Conservation (phyloP, 2,329 filamentous ascomycete genomes). For the Rutstroemia sp. region DNA sequence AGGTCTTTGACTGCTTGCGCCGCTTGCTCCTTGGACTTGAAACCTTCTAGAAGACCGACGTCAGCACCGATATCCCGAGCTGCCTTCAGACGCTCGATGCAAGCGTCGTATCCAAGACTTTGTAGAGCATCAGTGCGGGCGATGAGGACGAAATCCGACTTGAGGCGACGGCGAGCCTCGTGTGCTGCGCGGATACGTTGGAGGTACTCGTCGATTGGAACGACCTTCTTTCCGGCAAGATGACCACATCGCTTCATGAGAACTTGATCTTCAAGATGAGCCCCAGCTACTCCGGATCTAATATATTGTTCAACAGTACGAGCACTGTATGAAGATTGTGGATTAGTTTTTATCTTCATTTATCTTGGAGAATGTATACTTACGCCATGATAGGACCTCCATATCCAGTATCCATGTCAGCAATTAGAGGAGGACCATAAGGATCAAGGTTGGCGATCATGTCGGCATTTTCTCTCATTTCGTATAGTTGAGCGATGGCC, state of each 20-base stretch:
- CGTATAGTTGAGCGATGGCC: constrained; percentile 42
- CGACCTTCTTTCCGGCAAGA: constrained; percentile 52
- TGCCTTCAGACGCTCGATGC: constrained; percentile 40
- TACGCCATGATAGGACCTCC: constrained; percentile 10
- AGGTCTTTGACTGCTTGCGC: constrained; percentile 39
- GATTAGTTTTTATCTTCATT: no score
- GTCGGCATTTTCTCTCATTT: constrained; percentile 45
- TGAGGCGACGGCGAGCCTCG: constrained; percentile 40
- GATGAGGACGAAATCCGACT: constrained; percentile 54
- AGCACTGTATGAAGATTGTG: background rate
- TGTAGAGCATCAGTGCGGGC: constrained; percentile 57
- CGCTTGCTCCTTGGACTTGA: constrained; percentile 43
- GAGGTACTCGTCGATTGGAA: constrained; percentile 42
- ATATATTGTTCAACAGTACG: constrained; percentile 42
- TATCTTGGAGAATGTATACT: no score
- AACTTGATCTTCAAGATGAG: constrained; percentile 58
- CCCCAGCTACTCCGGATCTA: constrained; percentile 47
- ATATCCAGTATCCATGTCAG: constrained; percentile 44
- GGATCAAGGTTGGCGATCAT: constrained; percentile 46
- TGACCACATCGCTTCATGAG: constrained; percentile 61
- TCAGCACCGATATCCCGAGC: constrained; percentile 51
- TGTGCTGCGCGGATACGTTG: constrained; percentile 50
- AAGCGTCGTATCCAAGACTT: constrained; percentile 48
- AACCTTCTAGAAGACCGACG: constrained; percentile 52
- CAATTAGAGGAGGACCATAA: constrained; percentile 40